Evolutionary conservation across 192 early-diverging fungal genomes (phyloP).

Genomic region (Linnemannia schmuckeri): DNA sequence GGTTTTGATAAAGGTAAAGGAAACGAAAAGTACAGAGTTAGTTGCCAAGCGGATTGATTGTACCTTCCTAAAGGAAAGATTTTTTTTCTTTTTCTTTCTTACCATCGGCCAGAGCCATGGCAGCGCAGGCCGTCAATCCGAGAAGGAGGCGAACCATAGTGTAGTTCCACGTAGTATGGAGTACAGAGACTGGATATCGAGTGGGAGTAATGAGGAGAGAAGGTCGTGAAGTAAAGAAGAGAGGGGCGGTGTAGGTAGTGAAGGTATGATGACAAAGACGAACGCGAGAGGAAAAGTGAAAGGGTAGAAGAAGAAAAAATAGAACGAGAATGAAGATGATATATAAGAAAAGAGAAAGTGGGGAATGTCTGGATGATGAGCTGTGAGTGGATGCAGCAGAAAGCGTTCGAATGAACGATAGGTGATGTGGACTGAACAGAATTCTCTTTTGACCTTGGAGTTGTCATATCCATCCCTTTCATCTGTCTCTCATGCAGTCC

Average conservation of each 20-base stretch:
- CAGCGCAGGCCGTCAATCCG: slow-evolving; percentile 47
- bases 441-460: slow-evolving; percentile 31
- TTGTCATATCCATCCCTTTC: not conserved
- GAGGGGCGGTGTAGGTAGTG: not conserved
- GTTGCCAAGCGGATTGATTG: not conserved
- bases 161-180: slow-evolving; percentile 7
- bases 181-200: not conserved
- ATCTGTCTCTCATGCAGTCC: not conserved
- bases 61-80: not conserved
- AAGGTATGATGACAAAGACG: not conserved
- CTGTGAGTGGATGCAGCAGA: not conserved
- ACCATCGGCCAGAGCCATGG: slow-evolving; percentile 48
- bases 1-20: not conserved
- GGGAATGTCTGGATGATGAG: not conserved
- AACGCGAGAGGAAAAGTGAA: slow-evolving; percentile 7
- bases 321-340: not conserved
- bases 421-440: not conserved
- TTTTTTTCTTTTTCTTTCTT: not conserved
- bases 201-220: not conserved
- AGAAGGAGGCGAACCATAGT: slow-evolving; percentile 48
- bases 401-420: not conserved
- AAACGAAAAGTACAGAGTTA: not conserved
- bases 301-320: not conserved
- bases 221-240: not conserved
- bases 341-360: not conserved